Percentiles rank a stretch among this genome's conserved stretches.
Evolutionary conservation across 108 stramenopile species (phyloP).

Genomic region (Seminavis robusta): DNA sequence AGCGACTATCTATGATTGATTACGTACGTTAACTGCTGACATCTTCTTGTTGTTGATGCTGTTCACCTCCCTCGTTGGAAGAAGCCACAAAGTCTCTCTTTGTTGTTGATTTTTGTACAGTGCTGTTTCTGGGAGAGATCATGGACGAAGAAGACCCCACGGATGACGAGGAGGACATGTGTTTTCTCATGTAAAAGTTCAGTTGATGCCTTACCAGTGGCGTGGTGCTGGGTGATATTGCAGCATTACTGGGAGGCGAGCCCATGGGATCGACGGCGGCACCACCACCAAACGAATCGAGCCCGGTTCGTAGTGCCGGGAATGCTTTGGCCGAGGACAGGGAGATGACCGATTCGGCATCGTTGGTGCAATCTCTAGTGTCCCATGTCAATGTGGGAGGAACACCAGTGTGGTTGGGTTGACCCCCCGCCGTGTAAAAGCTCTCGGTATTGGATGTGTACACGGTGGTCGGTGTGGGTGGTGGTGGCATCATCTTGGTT

Average conservation of each 20-base stretch:
- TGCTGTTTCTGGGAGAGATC: not conserved
- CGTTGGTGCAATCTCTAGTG: not conserved
- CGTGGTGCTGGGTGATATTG: not conserved
- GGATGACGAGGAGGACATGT: constrained; percentile 6
- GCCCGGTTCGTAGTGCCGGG: not conserved
- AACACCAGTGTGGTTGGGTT: too few species aligned
- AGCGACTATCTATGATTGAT: too few species aligned
- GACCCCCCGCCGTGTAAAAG: too few species aligned
- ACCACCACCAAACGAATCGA: not conserved
- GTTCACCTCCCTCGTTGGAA: too few species aligned
- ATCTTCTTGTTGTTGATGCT: too few species aligned
- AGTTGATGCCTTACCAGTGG: constrained; percentile 13
- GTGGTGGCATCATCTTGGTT: too few species aligned
- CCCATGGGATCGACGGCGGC: too few species aligned
- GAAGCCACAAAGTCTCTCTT: not conserved
- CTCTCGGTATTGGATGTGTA: constrained; percentile 9
- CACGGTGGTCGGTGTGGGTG: constrained; percentile 8
- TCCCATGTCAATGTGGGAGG: not conserved
- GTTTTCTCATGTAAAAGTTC: constrained; percentile 32
- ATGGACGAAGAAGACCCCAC: not conserved
- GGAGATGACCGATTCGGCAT: not conserved
- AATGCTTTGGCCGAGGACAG: not conserved
- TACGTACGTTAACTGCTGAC: too few species aligned
- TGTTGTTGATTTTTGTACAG: not conserved
- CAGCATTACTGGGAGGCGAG: not conserved